Conservation (phyloP, 495 filamentous ascomycete genomes). For the Elasticomyces elasticus region DNA sequence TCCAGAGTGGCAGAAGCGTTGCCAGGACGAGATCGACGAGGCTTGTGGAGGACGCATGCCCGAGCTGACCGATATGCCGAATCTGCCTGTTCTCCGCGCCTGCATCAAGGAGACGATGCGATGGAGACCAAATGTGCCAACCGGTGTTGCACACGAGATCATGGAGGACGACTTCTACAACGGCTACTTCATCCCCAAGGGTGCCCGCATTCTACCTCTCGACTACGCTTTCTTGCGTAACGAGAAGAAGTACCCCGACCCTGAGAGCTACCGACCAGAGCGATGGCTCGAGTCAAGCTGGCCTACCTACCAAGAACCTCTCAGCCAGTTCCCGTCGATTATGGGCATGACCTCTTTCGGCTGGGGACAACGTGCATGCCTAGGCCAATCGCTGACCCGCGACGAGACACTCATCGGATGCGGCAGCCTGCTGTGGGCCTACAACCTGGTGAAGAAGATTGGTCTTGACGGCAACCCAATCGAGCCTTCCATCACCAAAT, state of each 20-base stretch:
- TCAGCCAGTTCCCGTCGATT: slow-evolving; percentile 35
- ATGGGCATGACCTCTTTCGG: slow-evolving; percentile 40
- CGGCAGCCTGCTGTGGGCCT: slow-evolving; percentile 29
- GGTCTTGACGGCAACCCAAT: slow-evolving; percentile 39
- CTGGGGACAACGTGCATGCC: slow-evolving; percentile 40
- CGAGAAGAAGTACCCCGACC: slow-evolving; percentile 31
- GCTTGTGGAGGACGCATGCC: slow-evolving; percentile 22
- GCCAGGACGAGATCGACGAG: slow-evolving; percentile 18
- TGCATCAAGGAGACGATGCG: slow-evolving; percentile 51
- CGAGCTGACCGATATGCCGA: slow-evolving; percentile 26
- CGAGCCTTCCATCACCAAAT: slow-evolving; percentile 26
- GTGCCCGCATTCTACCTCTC: slow-evolving; percentile 36
- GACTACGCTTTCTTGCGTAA: slow-evolving; percentile 19
- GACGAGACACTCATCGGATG: slow-evolving; percentile 29
- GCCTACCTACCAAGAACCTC: slow-evolving; percentile 20
- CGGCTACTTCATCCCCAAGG: slow-evolving; percentile 36
- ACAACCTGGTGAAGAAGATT: slow-evolving; percentile 28
- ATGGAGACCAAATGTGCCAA: slow-evolving; percentile 38
- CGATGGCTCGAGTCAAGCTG: slow-evolving; percentile 43
- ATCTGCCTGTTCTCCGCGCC: slow-evolving; percentile 35
- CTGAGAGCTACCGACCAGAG: slow-evolving; percentile 36
- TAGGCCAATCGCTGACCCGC: slow-evolving; percentile 42
- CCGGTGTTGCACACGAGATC: slow-evolving; percentile 18
- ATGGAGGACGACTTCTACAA: slow-evolving; percentile 23
- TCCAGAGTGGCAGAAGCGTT: slow-evolving; percentile 19